Percentiles rank a stretch among this genome's conserved stretches.
These are phyloP conservation scores for Colletotrichum tanaceti DNA, from an alignment of 2,329 filamentous ascomycete species.

Conservation along the genomic window DNA sequence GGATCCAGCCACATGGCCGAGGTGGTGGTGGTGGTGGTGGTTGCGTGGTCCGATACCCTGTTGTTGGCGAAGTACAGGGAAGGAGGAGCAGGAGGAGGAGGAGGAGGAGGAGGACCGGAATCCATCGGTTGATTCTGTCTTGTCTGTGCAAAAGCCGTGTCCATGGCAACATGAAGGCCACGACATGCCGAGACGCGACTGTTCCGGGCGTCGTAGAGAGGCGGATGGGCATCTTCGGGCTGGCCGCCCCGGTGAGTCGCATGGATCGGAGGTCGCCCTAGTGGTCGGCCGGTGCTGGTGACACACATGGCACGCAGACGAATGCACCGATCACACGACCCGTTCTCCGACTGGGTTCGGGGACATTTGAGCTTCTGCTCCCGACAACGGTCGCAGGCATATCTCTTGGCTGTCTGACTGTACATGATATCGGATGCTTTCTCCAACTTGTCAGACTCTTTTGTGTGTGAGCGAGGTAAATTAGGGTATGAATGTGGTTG, in stretches of 20 bases:
- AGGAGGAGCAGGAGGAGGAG: too few relatives aligned
- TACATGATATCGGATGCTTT: background rate
- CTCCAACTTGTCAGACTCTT: background rate
- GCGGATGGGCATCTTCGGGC: background rate
- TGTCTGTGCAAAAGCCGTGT: background rate
- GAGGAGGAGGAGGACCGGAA: too few relatives aligned
- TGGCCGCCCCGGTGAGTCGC: slow-evolving; percentile 12
- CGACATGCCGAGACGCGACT: background rate
- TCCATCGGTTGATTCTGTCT: background rate
- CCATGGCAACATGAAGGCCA: slow-evolving; percentile 2
- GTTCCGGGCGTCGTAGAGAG: background rate
- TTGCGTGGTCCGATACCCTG: background rate
- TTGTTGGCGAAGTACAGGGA: background rate
- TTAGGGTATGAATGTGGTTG: too few relatives aligned
- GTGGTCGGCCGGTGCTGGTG: slow-evolving; percentile 7
- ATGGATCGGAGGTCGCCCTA: slow-evolving; percentile 7
- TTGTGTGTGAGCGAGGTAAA: too few relatives aligned
- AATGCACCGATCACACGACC: slow-evolving; percentile 2
- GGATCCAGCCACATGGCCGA: slow-evolving; percentile 5
- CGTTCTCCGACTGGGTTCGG: slow-evolving; percentile 8
- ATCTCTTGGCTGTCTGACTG: slow-evolving; percentile 11
- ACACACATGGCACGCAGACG: slow-evolving; percentile 10
- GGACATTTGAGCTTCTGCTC: slow-evolving; percentile 13
- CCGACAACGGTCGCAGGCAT: slow-evolving; percentile 12
- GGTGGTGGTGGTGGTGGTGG: too few relatives aligned